Conservation (phyloP, 177 flowering plant species). For the Vitis hybrid region DNA sequence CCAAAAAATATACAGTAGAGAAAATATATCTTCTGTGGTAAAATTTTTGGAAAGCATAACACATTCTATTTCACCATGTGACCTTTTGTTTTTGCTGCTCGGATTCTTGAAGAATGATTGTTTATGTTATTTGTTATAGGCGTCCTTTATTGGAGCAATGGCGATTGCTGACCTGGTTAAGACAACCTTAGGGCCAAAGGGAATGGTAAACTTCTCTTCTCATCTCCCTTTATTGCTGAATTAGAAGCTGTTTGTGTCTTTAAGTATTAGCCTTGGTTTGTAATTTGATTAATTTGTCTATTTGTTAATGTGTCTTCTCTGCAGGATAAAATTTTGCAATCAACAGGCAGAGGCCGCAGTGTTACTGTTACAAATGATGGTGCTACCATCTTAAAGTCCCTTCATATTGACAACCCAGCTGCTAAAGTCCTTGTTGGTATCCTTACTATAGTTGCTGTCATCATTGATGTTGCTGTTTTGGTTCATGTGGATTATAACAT, state of each 20-base stretch:
- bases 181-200: conserved; percentile 97
- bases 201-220: conserved; percentile 62
- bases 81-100: background rate
- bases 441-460: conserved; percentile 28
- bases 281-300: background rate
- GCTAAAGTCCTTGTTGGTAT: conserved; percentile 98
- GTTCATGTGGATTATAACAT: too few relatives aligned
- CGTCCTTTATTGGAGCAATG: conserved; percentile 93
- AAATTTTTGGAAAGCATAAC: too few relatives aligned
- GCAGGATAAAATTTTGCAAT: conserved; percentile 94
- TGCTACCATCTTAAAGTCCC: conserved; percentile 93
- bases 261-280: background rate
- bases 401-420: conserved; percentile 95
- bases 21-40: too few relatives aligned
- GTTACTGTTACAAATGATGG: conserved; percentile 99
- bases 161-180: conserved; percentile 96
- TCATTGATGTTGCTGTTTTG: too few relatives aligned
- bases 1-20: too few relatives aligned
- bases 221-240: background rate
- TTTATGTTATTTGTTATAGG: conserved; percentile 31
- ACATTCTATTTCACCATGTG: too few relatives aligned
- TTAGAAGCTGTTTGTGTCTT: background rate
- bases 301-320: conserved; percentile 2
- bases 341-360: conserved; percentile 80
- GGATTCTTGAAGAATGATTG: too few relatives aligned